Base-by-base conservation (phyloP, 176 grass and related monocot species). In the Hsuehochloa calcarea region DNA sequence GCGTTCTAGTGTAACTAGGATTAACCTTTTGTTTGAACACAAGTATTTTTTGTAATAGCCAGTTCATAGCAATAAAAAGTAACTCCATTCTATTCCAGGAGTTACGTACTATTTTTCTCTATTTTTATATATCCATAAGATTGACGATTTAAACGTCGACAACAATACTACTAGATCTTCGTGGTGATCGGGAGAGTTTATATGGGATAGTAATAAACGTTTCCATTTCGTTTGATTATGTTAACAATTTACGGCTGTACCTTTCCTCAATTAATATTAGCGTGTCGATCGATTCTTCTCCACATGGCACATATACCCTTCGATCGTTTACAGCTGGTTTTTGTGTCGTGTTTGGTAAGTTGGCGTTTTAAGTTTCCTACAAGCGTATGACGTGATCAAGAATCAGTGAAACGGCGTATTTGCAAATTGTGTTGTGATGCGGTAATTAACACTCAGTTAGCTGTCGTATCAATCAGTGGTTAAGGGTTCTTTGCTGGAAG, bases 381-480 rank as follows among this genome's bases (percentile, higher is more conserved):
- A 40, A 64, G 15, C 58, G 2, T 63, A 26, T 10, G 59, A 44
- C 38, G n/a, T 43, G 26, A 20, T 13, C 22, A 44, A 78, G 75
- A 78, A 27, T 49, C 49, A 2, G 20, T 19, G 43, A 76, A 74
- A 75, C 60, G 70, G 70, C 39, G 88, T 78, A 19, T 55, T 79
- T 44, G 52, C n/a, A 35, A 71, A 54, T 39, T 31, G 20, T 39
- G 29, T 26, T 39, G 51, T 34, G 54, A 45, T 38, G 10, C 7
- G 17, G 6, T 74, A 65, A 55, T 38, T 23, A 51, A 89, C 43
- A 1, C 1, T 10, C 72, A 13, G n/a, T 60, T 65, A 44, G 0
- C 4, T 3, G 49, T 60, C 19, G 22, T 5, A 2, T 29, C 3
- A 54, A 55, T 52, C 9, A 12, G 45, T n/a, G 29, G 56, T 77